phyloP scores from a whole-genome alignment of 805 yeast species.

The Torulaspora franciscae region DNA sequence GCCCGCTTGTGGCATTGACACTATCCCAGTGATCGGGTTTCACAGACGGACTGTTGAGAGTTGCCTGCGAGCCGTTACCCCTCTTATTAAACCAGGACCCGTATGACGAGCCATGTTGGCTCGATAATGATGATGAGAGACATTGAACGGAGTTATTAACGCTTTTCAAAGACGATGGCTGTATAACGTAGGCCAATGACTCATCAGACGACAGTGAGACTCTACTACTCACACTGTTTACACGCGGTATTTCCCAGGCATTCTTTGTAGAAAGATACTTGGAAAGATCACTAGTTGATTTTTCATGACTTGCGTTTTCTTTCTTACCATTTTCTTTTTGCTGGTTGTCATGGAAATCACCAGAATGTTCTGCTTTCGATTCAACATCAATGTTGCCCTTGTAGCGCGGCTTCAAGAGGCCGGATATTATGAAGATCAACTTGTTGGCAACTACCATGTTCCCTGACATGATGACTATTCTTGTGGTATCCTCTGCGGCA shows the following conservation, averaged over 20 bases:
- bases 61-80: slow-evolving; percentile 21
- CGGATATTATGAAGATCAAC: slow-evolving; percentile 49
- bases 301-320: background rate
- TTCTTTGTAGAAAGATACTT: slow-evolving; percentile 22
- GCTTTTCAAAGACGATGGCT: slow-evolving; percentile 36
- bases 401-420: slow-evolving; percentile 41
- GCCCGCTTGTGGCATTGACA: slow-evolving; percentile 24
- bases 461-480: slow-evolving; percentile 54
- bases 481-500: slow-evolving; percentile 35
- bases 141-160: slow-evolving; percentile 37
- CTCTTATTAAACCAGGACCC: slow-evolving; percentile 35
- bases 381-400: slow-evolving; percentile 18
- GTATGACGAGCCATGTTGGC: slow-evolving; percentile 32
- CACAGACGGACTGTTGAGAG: slow-evolving; percentile 25
- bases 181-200: slow-evolving; percentile 30
- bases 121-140: slow-evolving; percentile 38
- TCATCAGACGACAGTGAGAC: slow-evolving; percentile 35
- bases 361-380: slow-evolving; percentile 7
- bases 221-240: slow-evolving; percentile 27
- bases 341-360: slow-evolving; percentile 1
- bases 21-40: slow-evolving; percentile 28
- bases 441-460: slow-evolving; percentile 59
- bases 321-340: slow-evolving; percentile 7
- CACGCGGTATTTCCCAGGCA: slow-evolving; percentile 42
- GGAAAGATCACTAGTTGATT: slow-evolving; percentile 24